Evolutionary conservation across 116 monocot genomes (phyloP).

Genomic region (Papilionanthe hybrid): DNA sequence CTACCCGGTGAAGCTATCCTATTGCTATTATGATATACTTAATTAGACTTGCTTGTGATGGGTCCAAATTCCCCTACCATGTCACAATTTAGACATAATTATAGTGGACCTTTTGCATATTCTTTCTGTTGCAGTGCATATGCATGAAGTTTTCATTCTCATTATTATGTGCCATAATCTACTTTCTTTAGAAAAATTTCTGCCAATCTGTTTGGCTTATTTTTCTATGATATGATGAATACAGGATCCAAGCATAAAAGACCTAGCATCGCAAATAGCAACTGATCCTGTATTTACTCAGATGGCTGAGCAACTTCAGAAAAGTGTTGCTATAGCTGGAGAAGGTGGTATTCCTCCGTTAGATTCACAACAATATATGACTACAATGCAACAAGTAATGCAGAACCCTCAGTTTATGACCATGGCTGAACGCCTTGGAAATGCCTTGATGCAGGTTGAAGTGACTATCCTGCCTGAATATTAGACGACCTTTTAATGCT

Average conservation of each 20-base stretch:
- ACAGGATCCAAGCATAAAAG: constrained; percentile 56
- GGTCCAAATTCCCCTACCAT: no score
- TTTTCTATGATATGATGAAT: constrained; percentile 11
- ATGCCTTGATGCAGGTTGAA: constrained; percentile 56
- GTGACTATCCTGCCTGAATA: not conserved
- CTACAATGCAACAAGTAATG: constrained; percentile 61
- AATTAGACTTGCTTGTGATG: no score
- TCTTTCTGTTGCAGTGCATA: not conserved
- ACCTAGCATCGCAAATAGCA: constrained; percentile 54
- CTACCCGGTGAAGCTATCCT: no score
- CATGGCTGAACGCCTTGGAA: constrained; percentile 59
- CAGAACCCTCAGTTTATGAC: constrained; percentile 56
- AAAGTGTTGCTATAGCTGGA: constrained; percentile 27
- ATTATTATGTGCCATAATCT: not conserved
- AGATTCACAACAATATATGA: constrained; percentile 41
- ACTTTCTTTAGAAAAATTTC: not conserved
- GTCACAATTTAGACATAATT: no score
- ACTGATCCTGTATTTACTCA: constrained; percentile 48
- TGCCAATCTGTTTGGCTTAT: not conserved
- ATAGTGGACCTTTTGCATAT: no score
- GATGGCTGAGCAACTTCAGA: constrained; percentile 62
- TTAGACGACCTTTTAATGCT: not conserved
- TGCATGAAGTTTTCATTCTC: not conserved
- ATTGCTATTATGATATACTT: no score
- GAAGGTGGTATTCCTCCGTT: constrained; percentile 30